Evolutionary conservation across 345 rosid species (phyloP).

Genomic region (Hevea brasiliensis): DNA sequence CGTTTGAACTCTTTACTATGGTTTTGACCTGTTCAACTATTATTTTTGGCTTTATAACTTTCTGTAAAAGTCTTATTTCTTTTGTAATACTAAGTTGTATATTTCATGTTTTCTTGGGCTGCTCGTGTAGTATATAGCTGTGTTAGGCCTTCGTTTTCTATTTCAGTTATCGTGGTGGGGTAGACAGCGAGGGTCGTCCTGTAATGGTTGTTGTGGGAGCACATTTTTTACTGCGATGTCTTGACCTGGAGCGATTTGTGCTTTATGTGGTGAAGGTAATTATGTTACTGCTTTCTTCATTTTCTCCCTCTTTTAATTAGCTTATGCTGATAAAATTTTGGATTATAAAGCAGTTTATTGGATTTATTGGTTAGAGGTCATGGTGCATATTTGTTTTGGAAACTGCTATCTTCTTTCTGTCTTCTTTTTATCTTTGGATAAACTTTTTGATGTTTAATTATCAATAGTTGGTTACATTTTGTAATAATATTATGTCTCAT

Average conservation of each 20-base stretch:
- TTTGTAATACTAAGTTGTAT: neutral
- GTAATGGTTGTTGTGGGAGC: constrained; percentile 99
- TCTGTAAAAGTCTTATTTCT: neutral
- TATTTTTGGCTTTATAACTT: neutral
- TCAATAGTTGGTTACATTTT: neutral
- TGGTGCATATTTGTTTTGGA: neutral
- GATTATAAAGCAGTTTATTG: neutral
- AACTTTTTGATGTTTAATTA: neutral
- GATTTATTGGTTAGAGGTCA: neutral
- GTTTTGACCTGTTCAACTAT: neutral
- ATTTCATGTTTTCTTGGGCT: constrained; percentile 11
- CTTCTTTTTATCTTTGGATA: neutral
- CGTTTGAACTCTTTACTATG: neutral
- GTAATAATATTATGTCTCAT: constrained; percentile 4
- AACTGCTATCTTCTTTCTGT: neutral
- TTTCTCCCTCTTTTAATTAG: neutral
- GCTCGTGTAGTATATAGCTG: constrained; percentile 10
- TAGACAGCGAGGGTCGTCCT: constrained; percentile 88
- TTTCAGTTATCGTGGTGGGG: constrained; percentile 94
- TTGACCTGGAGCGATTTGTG: constrained; percentile 88
- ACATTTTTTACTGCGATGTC: constrained; percentile 89
- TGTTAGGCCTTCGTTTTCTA: constrained; percentile 24
- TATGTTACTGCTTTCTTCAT: constrained; percentile 5
- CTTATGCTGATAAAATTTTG: neutral
- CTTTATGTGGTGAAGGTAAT: constrained; percentile 75